A percentile compares a stretch with the other conserved stretches of the same genome.
Conservation (phyloP, 2,329 filamentous ascomycete genomes). For the Ophiocordyceps camponoti-floridani region DNA sequence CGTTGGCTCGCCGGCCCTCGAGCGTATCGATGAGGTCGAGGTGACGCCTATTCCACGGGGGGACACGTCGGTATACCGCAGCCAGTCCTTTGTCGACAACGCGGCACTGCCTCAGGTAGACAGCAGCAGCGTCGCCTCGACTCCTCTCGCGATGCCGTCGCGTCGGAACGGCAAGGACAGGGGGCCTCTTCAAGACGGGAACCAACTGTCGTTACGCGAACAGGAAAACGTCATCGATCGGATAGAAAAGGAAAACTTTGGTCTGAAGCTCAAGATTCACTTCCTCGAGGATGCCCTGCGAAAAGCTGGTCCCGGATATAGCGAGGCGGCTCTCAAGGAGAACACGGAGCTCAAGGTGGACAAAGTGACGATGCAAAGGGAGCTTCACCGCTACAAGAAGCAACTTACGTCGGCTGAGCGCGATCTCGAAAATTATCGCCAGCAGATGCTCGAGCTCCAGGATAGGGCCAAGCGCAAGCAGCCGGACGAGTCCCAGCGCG, state of each 20-base stretch:
- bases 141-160: conserved; percentile 56
- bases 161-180: conserved; percentile 39
- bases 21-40: conserved; percentile 51
- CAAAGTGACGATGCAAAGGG: conserved; percentile 74
- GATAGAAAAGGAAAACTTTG: conserved; percentile 97
- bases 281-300: conserved; percentile 83
- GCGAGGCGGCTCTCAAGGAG: conserved; percentile 74
- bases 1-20: conserved; percentile 49
- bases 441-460: conserved; percentile 67
- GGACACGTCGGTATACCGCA: conserved; percentile 55
- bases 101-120: conserved; percentile 55
- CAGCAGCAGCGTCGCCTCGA: conserved; percentile 67
- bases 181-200: conserved; percentile 64
- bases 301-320: conserved; percentile 78
- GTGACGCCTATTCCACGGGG: conserved; percentile 58
- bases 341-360: conserved; percentile 94
- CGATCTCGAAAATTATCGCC: conserved; percentile 67
- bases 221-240: conserved; percentile 92
- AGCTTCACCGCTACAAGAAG: conserved; percentile 75
- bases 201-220: conserved; percentile 79
- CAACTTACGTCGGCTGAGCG: conserved; percentile 65
- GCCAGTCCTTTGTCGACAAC: conserved; percentile 44
- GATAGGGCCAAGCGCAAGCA: conserved; percentile 65
- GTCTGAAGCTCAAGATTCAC: conserved; percentile 89
- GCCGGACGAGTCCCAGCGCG: conserved; percentile 49